Evolutionary conservation across 2,329 filamentous ascomycete species (phyloP).

Genomic region (Macroventuria anomochaeta): DNA sequence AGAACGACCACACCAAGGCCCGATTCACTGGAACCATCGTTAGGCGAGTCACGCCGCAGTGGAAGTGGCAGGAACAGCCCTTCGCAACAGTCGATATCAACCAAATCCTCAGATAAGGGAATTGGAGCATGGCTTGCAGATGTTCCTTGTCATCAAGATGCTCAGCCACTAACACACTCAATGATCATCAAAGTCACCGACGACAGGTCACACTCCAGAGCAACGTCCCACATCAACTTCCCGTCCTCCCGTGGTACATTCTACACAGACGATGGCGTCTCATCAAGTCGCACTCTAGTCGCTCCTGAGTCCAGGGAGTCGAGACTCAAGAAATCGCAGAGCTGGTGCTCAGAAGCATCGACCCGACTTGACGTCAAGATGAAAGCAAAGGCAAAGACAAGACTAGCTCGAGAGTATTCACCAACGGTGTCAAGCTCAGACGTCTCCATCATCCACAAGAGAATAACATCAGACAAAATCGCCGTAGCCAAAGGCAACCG

Average conservation of each 20-base stretch:
- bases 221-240: constrained; percentile 17
- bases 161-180: constrained; percentile 25
- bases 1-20: constrained; percentile 30
- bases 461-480: constrained; percentile 38
- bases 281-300: constrained; percentile 29
- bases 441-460: constrained; percentile 35
- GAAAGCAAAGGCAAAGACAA: constrained; percentile 22
- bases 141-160: constrained; percentile 32
- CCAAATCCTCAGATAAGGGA: constrained; percentile 21
- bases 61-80: constrained; percentile 22
- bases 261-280: constrained; percentile 37
- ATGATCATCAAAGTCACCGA: constrained; percentile 23
- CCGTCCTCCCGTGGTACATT: constrained; percentile 37
- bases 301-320: constrained; percentile 22
- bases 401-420: constrained; percentile 21
- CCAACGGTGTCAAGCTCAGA: constrained; percentile 35
- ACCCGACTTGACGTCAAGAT: constrained; percentile 10
- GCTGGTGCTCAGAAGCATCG: constrained; percentile 33
- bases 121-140: constrained; percentile 42
- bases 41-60: constrained; percentile 33
- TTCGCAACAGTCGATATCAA: constrained; percentile 16
- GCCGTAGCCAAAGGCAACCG: constrained; percentile 38
- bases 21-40: constrained; percentile 31
- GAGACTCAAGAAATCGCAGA: constrained; percentile 28
- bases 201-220: constrained; percentile 18